Conservation (phyloP, 768 basidiomycete species). For the Pleurotus platypus region DNA sequence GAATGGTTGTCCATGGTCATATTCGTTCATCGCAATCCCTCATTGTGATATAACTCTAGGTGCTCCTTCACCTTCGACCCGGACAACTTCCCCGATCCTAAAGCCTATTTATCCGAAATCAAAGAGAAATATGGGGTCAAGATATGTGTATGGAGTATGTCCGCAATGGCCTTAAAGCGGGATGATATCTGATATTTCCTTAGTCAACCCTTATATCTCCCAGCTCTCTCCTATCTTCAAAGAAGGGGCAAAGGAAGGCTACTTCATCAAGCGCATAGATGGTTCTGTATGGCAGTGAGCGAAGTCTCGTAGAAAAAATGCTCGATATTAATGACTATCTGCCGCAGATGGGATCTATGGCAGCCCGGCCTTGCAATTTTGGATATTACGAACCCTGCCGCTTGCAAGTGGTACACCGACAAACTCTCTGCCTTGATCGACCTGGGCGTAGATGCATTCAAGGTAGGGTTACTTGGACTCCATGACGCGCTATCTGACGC, state of each 20-base stretch:
- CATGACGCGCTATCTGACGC: neutral
- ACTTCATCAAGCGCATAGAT: slow-evolving; percentile 66
- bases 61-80: slow-evolving; percentile 77
- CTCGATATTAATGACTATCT: neutral
- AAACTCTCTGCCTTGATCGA: slow-evolving; percentile 50
- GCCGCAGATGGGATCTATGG: slow-evolving; percentile 56
- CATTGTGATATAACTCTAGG: slow-evolving; percentile 32
- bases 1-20: slow-evolving; percentile 42
- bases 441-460: slow-evolving; percentile 56
- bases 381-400: slow-evolving; percentile 56
- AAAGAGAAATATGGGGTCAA: slow-evolving; percentile 64
- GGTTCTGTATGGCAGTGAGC: slow-evolving; percentile 67
- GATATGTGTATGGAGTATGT: slow-evolving; percentile 68
- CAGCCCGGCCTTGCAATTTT: slow-evolving; percentile 61
- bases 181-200: neutral
- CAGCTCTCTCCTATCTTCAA: slow-evolving; percentile 66
- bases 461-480: slow-evolving; percentile 29
- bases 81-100: slow-evolving; percentile 71
- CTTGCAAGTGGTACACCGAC: slow-evolving; percentile 50
- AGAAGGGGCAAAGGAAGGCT: slow-evolving; percentile 64
- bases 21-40: neutral
- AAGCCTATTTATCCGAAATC: slow-evolving; percentile 57
- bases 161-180: neutral
- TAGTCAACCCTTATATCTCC: slow-evolving; percentile 76
- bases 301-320: slow-evolving; percentile 10